Conservation (phyloP, 2,329 filamentous ascomycete species). For the Orbilia quercus region DNA sequence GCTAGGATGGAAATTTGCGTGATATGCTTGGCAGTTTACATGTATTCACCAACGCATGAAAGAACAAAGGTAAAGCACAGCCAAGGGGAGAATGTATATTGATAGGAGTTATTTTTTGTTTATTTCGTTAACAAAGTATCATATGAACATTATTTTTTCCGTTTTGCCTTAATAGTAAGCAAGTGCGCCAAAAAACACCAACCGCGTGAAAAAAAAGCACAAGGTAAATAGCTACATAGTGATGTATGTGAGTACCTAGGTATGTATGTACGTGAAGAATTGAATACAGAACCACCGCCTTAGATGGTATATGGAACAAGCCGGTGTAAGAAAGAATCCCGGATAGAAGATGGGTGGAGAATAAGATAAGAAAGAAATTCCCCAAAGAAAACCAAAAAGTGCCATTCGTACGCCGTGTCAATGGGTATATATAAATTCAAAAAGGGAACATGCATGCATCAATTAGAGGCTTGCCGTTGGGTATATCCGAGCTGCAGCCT, state of each 20-base stretch:
- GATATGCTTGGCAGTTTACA: too few species aligned
- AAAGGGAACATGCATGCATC: not conserved
- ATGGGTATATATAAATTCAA: slow-evolving; percentile 14
- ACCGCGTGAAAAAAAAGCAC: slow-evolving; percentile 32
- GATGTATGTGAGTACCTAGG: too few species aligned
- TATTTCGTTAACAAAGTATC: slow-evolving; percentile 4
- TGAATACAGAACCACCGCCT: too few species aligned
- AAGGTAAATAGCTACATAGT: slow-evolving; percentile 30
- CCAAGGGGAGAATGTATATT: too few species aligned
- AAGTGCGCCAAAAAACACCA: slow-evolving; percentile 48
- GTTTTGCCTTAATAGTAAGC: slow-evolving; percentile 11
- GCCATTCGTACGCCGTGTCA: slow-evolving; percentile 5
- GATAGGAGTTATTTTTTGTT: not conserved
- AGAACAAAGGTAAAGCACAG: too few species aligned
- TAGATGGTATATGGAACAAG: too few species aligned
- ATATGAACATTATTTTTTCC: slow-evolving; percentile 24
- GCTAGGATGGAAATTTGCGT: too few species aligned
- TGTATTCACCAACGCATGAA: too few species aligned
- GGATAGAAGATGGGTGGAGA: not conserved
- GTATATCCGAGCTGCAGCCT: not conserved
- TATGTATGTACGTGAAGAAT: slow-evolving; percentile 12
- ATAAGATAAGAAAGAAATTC: not conserved
- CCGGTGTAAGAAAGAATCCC: too few species aligned
- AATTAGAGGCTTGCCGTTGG: not conserved
- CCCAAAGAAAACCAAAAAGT: not conserved